phyloP scores from a whole-genome alignment of 2,329 filamentous ascomycete genomes.

The Fusarium secorum region DNA sequence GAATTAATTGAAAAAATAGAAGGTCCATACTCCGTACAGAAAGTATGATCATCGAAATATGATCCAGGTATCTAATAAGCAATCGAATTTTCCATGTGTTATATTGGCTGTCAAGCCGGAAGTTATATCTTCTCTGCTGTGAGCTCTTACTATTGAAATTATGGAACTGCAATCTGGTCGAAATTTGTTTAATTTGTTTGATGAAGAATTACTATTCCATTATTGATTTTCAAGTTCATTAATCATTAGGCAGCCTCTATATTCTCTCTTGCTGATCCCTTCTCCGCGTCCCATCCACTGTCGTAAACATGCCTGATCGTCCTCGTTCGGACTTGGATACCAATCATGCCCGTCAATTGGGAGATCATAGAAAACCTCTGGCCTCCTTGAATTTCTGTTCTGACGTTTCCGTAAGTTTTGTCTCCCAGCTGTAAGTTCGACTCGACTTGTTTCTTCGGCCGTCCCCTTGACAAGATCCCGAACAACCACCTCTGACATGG shows the following conservation, averaged over 20 bases:
- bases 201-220: background rate
- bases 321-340: slow-evolving; percentile 38
- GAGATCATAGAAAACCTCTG: slow-evolving; percentile 40
- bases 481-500: background rate
- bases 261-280: slow-evolving; percentile 6
- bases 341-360: slow-evolving; percentile 28
- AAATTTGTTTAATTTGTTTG: background rate
- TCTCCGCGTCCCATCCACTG: slow-evolving; percentile 17
- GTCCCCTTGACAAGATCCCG: slow-evolving; percentile 1
- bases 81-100: background rate
- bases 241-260: slow-evolving; percentile 3
- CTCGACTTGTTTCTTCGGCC: slow-evolving; percentile 39
- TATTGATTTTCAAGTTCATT: slow-evolving; percentile 6
- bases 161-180: background rate
- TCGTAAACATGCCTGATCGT: slow-evolving; percentile 28
- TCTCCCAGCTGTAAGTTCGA: slow-evolving; percentile 43
- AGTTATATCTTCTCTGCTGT: background rate
- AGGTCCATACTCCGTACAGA: background rate
- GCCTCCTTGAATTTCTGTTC: slow-evolving; percentile 43
- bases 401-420: slow-evolving; percentile 43
- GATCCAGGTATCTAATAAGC: background rate
- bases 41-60: background rate
- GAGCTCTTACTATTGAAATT: background rate
- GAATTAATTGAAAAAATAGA: background rate
- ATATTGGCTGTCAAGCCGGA: background rate